A percentile compares a stretch with the other conserved stretches of the same genome.
Conservation (phyloP, 345 rosid species). For the Citrus glauca region DNA sequence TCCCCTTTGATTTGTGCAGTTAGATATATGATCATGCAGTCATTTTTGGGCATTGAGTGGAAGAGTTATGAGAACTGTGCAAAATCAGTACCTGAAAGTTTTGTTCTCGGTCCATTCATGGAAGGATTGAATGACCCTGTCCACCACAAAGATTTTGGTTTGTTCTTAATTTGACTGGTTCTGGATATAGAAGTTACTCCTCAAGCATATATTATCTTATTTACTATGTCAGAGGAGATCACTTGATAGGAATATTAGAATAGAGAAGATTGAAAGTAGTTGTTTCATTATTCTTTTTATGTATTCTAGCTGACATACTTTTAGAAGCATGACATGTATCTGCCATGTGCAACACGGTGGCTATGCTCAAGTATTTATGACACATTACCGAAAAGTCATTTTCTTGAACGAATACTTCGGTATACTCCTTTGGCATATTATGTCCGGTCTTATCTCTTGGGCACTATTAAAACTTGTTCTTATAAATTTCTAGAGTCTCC, state of each 20-base stretch:
- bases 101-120: constrained; percentile 76
- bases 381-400: neutral
- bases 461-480: no score
- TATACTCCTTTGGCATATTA: no score
- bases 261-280: neutral
- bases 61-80: constrained; percentile 47
- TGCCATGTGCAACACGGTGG: neutral
- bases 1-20: constrained; percentile 47
- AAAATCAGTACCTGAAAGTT: constrained; percentile 61
- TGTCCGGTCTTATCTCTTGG: neutral
- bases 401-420: neutral
- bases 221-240: neutral
- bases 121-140: constrained; percentile 83
- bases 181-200: neutral
- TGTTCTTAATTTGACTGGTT: constrained; percentile 22
- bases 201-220: constrained; percentile 4
- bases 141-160: constrained; percentile 93
- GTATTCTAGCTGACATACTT: neutral
- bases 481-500: no score
- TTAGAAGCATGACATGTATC: neutral
- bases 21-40: constrained; percentile 91
- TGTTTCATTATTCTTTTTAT: neutral
- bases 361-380: neutral
- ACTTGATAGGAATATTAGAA: neutral
- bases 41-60: constrained; percentile 81